These are phyloP conservation scores for Backusella australiensis DNA, from an alignment of 192 early-diverging fungal species.

Conservation along the genomic window DNA sequence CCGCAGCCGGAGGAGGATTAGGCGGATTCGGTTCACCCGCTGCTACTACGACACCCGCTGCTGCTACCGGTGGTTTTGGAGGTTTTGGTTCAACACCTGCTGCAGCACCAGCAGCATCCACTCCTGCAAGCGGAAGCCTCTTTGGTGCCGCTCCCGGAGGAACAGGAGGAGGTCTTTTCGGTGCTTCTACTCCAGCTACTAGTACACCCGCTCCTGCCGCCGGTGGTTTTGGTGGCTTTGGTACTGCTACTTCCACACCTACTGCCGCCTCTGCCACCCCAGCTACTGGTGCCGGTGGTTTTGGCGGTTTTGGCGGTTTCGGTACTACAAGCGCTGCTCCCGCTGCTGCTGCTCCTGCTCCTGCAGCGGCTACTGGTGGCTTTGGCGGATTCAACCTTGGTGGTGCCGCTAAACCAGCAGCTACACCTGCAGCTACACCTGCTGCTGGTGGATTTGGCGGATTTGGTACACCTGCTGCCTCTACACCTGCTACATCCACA, in stretches of 20 bases:
- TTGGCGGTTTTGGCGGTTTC: conserved; percentile 16
- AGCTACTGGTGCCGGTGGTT: not conserved
- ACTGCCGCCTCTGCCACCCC: conserved; percentile 31
- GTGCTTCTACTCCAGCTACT: conserved; percentile 9
- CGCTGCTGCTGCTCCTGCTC: not conserved
- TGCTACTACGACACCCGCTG: not conserved
- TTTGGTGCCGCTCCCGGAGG: conserved; percentile 14
- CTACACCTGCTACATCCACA: conserved; percentile 10
- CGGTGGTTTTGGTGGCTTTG: conserved; percentile 19
- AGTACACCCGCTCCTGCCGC: conserved; percentile 15
- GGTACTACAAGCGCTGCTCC: not conserved
- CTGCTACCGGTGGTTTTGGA: not conserved
- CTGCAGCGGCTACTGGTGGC: conserved; percentile 10
- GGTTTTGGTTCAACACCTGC: not conserved
- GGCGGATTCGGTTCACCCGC: not conserved
- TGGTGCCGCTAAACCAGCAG: not conserved
- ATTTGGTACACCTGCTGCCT: conserved; percentile 1
- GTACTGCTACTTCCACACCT: conserved; percentile 18
- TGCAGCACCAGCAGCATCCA: not conserved
- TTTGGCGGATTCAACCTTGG: conserved; percentile 5
- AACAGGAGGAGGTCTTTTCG: conserved; percentile 13
- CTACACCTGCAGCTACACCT: not conserved
- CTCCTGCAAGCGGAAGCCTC: conserved; percentile 5
- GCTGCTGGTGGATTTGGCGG: conserved; percentile 26
- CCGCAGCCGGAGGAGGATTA: conserved; percentile 7